A percentile compares a stretch with the other conserved stretches of the same genome.
Conservation (phyloP, 805 yeast genomes). For the Candida ortonii region DNA sequence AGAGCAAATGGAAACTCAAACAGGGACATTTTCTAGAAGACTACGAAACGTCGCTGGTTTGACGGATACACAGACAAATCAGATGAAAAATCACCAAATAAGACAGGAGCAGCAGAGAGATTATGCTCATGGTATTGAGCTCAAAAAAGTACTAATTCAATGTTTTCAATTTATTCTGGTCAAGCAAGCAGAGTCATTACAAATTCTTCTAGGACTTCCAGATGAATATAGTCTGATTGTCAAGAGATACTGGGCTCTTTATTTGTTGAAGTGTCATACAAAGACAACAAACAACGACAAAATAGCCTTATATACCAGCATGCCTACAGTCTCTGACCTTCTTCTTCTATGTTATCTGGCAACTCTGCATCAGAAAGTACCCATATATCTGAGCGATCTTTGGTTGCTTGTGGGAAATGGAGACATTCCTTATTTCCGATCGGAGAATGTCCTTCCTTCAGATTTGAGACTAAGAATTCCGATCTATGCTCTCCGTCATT, state of each 20-base stretch:
- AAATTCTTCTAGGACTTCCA: conserved; percentile 26
- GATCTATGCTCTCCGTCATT: conserved; percentile 12
- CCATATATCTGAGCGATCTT: conserved; percentile 50
- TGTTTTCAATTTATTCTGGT: conserved; percentile 40
- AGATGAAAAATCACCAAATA: conserved; percentile 12
- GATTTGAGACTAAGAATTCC: conserved; percentile 20
- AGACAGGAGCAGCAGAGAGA: conserved; percentile 11
- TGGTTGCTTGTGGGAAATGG: conserved; percentile 40
- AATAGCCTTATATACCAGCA: conserved; percentile 8
- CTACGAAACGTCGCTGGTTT: conserved; percentile 46
- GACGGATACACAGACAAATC: conserved; percentile 23
- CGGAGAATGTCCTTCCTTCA: conserved; percentile 22
- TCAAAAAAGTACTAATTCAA: conserved; percentile 15
- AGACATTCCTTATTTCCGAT: conserved; percentile 41
- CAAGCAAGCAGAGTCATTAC: conserved; percentile 43
- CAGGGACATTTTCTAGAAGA: conserved; percentile 51
- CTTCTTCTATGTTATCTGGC: conserved; percentile 49
- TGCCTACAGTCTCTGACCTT: conserved; percentile 20
- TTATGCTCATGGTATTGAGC: conserved; percentile 26
- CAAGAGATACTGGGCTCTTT: conserved; percentile 31
- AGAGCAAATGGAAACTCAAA: conserved; percentile 63
- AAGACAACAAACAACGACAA: conserved; percentile 1
- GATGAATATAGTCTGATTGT: conserved; percentile 26
- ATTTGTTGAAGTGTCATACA: conserved; percentile 10
- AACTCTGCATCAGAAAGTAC: conserved; percentile 44